Conservation (phyloP, 208 protist species). For the Acanthamoeba triangularis region DNA sequence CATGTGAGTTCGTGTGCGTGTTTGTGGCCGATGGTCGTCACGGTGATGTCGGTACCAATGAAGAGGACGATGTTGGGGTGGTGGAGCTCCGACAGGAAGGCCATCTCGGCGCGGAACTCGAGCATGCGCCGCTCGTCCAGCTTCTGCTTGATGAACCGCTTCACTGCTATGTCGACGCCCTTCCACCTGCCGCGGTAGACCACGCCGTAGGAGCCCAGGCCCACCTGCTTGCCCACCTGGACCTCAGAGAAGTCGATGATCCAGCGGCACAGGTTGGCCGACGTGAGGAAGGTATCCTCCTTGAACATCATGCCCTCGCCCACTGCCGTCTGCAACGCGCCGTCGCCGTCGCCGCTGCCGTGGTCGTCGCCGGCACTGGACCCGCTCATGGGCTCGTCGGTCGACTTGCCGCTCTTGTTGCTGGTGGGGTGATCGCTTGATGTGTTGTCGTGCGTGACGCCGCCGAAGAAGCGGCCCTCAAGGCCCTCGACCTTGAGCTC, state of each 20-base stretch:
- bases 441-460: not conserved
- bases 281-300: slow-evolving; percentile 76
- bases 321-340: slow-evolving; percentile 13
- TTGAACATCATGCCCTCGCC: slow-evolving; percentile 58
- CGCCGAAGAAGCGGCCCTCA: slow-evolving; percentile 67
- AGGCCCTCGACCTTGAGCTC: slow-evolving; percentile 52
- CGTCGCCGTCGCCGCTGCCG: not conserved
- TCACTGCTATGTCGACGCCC: slow-evolving; percentile 71
- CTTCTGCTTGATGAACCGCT: slow-evolving; percentile 77
- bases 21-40: too few relatives aligned
- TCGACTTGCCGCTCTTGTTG: slow-evolving; percentile 2
- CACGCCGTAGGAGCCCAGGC: slow-evolving; percentile 65
- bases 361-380: not conserved
- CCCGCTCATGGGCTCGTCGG: not conserved
- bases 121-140: slow-evolving; percentile 47
- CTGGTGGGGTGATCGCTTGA: not conserved
- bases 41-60: not conserved
- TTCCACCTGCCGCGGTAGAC: slow-evolving; percentile 65
- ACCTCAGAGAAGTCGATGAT: slow-evolving; percentile 67
- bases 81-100: slow-evolving; percentile 73
- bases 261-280: slow-evolving; percentile 76
- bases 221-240: slow-evolving; percentile 65
- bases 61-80: slow-evolving; percentile 78
- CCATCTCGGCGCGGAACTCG: slow-evolving; percentile 77
- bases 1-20: too few relatives aligned